These are phyloP conservation scores for Neltuma alba DNA, from an alignment of 306 rosid genomes.

Conservation along the genomic window DNA sequence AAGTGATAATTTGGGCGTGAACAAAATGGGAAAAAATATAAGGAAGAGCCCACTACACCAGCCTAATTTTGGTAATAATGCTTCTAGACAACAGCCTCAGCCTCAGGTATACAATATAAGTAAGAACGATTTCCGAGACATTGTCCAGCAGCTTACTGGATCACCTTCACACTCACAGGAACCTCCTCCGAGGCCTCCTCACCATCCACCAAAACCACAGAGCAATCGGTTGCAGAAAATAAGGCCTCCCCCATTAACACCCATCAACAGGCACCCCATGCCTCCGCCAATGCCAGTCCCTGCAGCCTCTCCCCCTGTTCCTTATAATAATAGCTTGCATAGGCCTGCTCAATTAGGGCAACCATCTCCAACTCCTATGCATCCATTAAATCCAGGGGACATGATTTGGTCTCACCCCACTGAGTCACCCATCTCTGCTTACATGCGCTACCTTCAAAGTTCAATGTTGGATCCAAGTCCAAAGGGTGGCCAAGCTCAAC, in stretches of 20 bases:
- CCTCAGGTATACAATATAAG: conserved; percentile 97
- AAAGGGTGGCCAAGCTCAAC: conserved; percentile 49
- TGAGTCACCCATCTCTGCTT: conserved; percentile 91
- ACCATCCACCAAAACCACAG: conserved; percentile 79
- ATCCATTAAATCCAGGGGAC: conserved; percentile 54
- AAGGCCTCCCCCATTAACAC: conserved; percentile 87
- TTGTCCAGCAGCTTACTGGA: conserved; percentile 97
- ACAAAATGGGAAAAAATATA: conserved; percentile 85
- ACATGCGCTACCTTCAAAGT: conserved; percentile 88
- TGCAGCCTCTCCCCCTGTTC: conserved; percentile 55
- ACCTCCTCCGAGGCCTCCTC: conserved; percentile 73
- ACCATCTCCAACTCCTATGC: conserved; percentile 54
- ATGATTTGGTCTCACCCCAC: conserved; percentile 61
- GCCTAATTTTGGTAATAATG: conserved; percentile 67
- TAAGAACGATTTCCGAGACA: conserved; percentile 88
- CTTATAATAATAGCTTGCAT: conserved; percentile 53
- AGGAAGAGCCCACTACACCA: conserved; percentile 92
- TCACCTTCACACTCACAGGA: conserved; percentile 89
- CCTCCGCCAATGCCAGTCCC: conserved; percentile 56
- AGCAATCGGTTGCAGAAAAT: conserved; percentile 84
- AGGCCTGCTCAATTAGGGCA: conserved; percentile 71
- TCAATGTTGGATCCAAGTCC: conserved; percentile 71
- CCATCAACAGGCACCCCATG: conserved; percentile 62
- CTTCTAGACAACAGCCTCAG: conserved; percentile 85
- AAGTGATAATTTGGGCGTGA: conserved; percentile 83